These are phyloP conservation scores for Tylopilus rubrobrunneus DNA, from an alignment of 768 basidiomycete genomes.

Conservation along the genomic window DNA sequence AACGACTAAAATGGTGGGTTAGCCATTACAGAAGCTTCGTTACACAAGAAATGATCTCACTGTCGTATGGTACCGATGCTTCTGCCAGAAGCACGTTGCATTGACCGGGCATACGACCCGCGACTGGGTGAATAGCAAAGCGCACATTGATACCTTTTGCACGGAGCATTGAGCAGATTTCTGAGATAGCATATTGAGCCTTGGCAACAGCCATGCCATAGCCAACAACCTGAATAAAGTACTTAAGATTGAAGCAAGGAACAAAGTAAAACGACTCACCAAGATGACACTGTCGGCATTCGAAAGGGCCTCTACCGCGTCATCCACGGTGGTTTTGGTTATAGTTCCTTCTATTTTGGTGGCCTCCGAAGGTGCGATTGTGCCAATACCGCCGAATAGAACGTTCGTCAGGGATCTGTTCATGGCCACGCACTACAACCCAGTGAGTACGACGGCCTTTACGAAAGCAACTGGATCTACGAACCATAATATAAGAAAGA, in stretches of 20 bases:
- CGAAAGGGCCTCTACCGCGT: conserved; percentile 70
- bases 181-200: conserved; percentile 75
- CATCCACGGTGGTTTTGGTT: conserved; percentile 74
- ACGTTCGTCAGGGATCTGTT: conserved; percentile 84
- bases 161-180: conserved; percentile 65
- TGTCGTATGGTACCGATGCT: conserved; percentile 87
- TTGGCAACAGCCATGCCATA: conserved; percentile 94
- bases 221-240: conserved; percentile 57
- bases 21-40: not conserved
- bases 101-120: conserved; percentile 91
- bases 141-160: conserved; percentile 67
- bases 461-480: conserved; percentile 13
- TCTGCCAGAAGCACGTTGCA: conserved; percentile 91
- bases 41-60: conserved; percentile 37
- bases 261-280: conserved; percentile 32
- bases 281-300: conserved; percentile 85
- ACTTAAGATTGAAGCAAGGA: conserved; percentile 4
- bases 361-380: conserved; percentile 49
- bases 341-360: conserved; percentile 83
- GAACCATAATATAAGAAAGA: conserved; percentile 88
- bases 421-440: conserved; percentile 80
- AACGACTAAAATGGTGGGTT: conserved; percentile 50
- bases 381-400: conserved; percentile 79
- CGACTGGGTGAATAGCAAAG: conserved; percentile 88
- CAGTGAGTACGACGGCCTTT: conserved; percentile 3